Conservation (phyloP, 352 stramenopile species). For the Nothophytophthora sp. region DNA sequence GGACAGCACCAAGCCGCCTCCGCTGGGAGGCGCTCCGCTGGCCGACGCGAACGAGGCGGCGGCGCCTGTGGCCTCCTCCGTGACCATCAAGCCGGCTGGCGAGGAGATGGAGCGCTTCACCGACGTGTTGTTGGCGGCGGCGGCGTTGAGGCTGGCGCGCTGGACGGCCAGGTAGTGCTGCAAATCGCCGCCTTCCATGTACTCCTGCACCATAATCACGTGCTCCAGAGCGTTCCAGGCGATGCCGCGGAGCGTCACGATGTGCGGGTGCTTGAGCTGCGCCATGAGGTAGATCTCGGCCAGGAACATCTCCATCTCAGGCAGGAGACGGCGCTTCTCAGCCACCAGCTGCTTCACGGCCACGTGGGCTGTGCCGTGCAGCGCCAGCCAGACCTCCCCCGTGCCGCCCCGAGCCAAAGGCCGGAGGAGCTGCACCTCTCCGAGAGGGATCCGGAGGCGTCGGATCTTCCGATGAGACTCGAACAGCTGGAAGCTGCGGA, state of each 20-base stretch:
- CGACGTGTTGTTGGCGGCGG: slow-evolving; percentile 5
- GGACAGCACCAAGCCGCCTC: slow-evolving; percentile 15
- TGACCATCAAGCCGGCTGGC: slow-evolving; percentile 10
- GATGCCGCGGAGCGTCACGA: slow-evolving; percentile 60
- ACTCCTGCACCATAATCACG: slow-evolving; percentile 75
- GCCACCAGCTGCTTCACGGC: slow-evolving; percentile 71
- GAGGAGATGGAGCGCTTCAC: slow-evolving; percentile 15
- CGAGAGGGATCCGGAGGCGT: slow-evolving; percentile 43
- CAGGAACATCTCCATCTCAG: slow-evolving; percentile 76
- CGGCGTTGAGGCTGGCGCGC: slow-evolving; percentile 8
- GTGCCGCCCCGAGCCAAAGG: slow-evolving; percentile 52
- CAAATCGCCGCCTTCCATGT: slow-evolving; percentile 71
- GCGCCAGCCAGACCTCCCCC: slow-evolving; percentile 77
- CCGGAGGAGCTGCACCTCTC: slow-evolving; percentile 57
- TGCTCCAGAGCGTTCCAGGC: slow-evolving; percentile 76
- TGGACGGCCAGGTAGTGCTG: slow-evolving; percentile 47
- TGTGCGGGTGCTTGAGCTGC: slow-evolving; percentile 67
- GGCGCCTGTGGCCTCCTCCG: slow-evolving; percentile 17
- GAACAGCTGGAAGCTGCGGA: slow-evolving; percentile 64
- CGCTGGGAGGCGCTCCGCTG: slow-evolving; percentile 2
- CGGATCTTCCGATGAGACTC: slow-evolving; percentile 65
- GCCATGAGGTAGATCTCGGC: slow-evolving; percentile 76
- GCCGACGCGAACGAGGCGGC: slow-evolving; percentile 17
- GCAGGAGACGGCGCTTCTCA: slow-evolving; percentile 48
- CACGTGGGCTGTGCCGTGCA: slow-evolving; percentile 42